Conservation (phyloP, 2,329 filamentous ascomycete genomes). For the Ophioceras dolichostomum region DNA sequence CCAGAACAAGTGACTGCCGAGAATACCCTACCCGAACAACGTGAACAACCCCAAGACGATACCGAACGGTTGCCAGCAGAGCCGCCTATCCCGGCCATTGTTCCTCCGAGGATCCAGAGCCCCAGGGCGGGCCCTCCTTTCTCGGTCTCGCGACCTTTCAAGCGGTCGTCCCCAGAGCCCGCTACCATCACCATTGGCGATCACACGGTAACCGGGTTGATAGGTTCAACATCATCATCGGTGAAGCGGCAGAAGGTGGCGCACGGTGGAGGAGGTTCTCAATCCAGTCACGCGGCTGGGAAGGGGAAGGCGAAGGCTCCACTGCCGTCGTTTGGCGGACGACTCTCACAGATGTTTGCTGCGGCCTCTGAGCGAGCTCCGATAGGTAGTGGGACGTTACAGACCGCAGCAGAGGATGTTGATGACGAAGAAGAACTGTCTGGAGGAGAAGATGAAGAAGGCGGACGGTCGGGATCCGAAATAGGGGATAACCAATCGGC, state of each 20-base stretch:
- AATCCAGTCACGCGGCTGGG: slow-evolving; percentile 24
- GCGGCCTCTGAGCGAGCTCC: slow-evolving; percentile 3
- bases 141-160: slow-evolving; percentile 14
- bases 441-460: too few species aligned
- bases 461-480: too few species aligned
- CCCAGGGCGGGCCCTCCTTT: slow-evolving; percentile 8
- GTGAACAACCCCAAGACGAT: too few species aligned
- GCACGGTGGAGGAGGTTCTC: slow-evolving; percentile 27
- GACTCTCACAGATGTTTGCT: slow-evolving; percentile 12
- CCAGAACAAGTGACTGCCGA: too few species aligned
- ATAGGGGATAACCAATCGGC: too few species aligned
- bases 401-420: slow-evolving; percentile 1
- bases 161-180: slow-evolving; percentile 47
- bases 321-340: slow-evolving; percentile 10
- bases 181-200: slow-evolving; percentile 68
- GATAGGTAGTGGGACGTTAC: neutral
- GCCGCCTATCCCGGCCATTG: slow-evolving; percentile 19
- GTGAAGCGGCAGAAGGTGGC: slow-evolving; percentile 29
- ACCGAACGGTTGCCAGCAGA: too few species aligned
- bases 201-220: slow-evolving; percentile 50
- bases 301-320: slow-evolving; percentile 26
- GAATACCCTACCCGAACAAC: too few species aligned
- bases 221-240: slow-evolving; percentile 41
- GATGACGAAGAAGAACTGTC: slow-evolving; percentile 7
- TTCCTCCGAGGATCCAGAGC: slow-evolving; percentile 15